Evolutionary conservation across 495 filamentous ascomycete genomes (phyloP).

Genomic region (Penicillium waksmanii): DNA sequence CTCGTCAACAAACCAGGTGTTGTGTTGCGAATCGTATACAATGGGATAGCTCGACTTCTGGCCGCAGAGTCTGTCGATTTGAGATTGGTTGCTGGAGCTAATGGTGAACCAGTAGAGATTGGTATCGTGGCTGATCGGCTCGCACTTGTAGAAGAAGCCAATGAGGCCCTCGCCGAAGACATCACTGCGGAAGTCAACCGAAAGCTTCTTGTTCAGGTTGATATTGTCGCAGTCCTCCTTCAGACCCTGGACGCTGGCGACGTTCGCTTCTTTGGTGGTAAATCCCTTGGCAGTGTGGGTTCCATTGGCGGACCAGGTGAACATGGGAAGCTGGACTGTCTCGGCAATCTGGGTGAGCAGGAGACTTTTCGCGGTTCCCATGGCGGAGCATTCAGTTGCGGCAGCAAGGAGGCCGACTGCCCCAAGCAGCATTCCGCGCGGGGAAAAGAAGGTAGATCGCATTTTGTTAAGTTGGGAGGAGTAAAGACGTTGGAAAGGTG

Average conservation of each 20-base stretch:
- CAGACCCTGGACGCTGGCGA: slow-evolving; percentile 20
- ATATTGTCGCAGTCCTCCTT: slow-evolving; percentile 34
- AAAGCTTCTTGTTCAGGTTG: slow-evolving; percentile 34
- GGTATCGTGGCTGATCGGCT: slow-evolving; percentile 28
- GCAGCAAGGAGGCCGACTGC: slow-evolving; percentile 16
- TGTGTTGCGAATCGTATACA: slow-evolving; percentile 29
- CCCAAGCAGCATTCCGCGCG: slow-evolving; percentile 12
- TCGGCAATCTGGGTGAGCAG: slow-evolving; percentile 23
- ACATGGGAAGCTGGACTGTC: slow-evolving; percentile 26
- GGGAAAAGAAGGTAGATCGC: slow-evolving; percentile 12
- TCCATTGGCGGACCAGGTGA: slow-evolving; percentile 35
- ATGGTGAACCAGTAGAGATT: slow-evolving; percentile 36
- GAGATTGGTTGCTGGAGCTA: slow-evolving; percentile 23
- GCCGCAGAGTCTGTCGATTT: slow-evolving; percentile 30
- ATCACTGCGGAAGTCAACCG: slow-evolving; percentile 33
- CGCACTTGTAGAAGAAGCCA: slow-evolving; percentile 35
- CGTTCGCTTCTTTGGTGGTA: slow-evolving; percentile 23
- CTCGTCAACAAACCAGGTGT: slow-evolving; percentile 35
- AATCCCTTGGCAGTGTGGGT: slow-evolving; percentile 33
- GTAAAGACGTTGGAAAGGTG: not conserved
- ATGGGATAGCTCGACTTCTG: slow-evolving; percentile 27
- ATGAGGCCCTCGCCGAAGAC: slow-evolving; percentile 25
- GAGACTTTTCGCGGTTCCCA: slow-evolving; percentile 24
- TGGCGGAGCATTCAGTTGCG: slow-evolving; percentile 13
- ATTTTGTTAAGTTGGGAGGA: slow-evolving; percentile 2